phyloP scores from a whole-genome alignment of 2,329 filamentous ascomycete genomes.

The Claviceps quebecensis region DNA sequence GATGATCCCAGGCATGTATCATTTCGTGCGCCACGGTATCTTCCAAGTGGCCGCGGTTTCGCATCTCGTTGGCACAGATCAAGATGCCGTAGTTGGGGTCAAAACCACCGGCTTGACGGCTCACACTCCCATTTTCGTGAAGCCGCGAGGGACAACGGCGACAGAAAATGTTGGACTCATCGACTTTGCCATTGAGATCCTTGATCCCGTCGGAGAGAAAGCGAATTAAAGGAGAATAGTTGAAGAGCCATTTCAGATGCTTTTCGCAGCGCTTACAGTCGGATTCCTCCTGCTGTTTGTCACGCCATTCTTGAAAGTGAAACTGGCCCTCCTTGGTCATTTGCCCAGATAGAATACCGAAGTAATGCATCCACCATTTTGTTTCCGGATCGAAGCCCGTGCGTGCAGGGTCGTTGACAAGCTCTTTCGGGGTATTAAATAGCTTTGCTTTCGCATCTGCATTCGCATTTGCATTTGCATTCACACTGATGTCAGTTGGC shows the following conservation, averaged over 20 bases:
- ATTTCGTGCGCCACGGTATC: conserved; percentile 95
- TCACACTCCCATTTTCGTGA: conserved; percentile 43
- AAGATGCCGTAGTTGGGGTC: conserved; percentile 75
- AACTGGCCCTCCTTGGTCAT: conserved; percentile 55
- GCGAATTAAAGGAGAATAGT: conserved; percentile 71
- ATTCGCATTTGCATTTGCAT: conserved; percentile 1
- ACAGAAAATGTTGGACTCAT: conserved; percentile 65
- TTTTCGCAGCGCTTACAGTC: conserved; percentile 75
- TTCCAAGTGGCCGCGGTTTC: conserved; percentile 68
- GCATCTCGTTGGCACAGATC: conserved; percentile 83
- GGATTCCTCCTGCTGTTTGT: conserved; percentile 57
- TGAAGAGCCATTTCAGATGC: conserved; percentile 69
- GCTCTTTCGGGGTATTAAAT: conserved; percentile 16
- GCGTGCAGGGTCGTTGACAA: conserved; percentile 43
- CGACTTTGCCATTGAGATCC: conserved; percentile 64
- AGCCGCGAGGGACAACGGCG: conserved; percentile 55
- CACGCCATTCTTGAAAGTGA: conserved; percentile 65
- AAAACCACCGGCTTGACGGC: conserved; percentile 66
- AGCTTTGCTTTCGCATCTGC: conserved; percentile 1
- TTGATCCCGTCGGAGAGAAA: conserved; percentile 75
- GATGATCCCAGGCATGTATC: conserved; percentile 91
- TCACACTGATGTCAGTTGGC: conserved; percentile 3
- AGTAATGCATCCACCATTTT: conserved; percentile 69
- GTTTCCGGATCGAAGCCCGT: conserved; percentile 50
- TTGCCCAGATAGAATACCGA: conserved; percentile 62